Percentiles rank a stretch among this genome's conserved stretches.
Conservation (phyloP, 495 filamentous ascomycete genomes). For the Aspergillus olivimuriae region DNA sequence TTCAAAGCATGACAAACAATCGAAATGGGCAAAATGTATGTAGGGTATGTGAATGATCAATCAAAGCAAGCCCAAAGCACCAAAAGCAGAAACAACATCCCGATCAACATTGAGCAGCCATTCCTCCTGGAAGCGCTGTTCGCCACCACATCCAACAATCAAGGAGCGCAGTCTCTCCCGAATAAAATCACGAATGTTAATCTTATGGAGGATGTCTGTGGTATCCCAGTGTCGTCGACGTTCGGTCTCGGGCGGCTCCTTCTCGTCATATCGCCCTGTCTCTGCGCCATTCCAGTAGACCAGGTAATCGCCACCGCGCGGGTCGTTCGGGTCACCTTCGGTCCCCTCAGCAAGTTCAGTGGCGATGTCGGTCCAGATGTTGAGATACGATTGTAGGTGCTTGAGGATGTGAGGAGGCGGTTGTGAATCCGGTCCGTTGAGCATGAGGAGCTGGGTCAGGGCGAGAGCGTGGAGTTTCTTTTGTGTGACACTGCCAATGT, state of each 20-base stretch:
- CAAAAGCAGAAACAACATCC: constrained; percentile 68
- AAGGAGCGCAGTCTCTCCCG: constrained; percentile 57
- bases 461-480: constrained; percentile 80
- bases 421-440: constrained; percentile 45
- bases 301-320: constrained; percentile 38
- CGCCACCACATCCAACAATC: constrained; percentile 64
- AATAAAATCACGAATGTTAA: constrained; percentile 66
- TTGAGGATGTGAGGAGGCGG: constrained; percentile 48
- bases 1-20: no score
- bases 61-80: constrained; percentile 42
- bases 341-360: constrained; percentile 50
- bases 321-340: constrained; percentile 35
- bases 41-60: no score
- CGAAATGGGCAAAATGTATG: no score
- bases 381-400: constrained; percentile 59
- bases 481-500: constrained; percentile 63
- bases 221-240: constrained; percentile 48
- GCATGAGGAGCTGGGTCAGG: constrained; percentile 71
- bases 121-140: constrained; percentile 63
- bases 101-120: constrained; percentile 87
- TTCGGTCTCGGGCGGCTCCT: constrained; percentile 60
- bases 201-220: constrained; percentile 63
- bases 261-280: constrained; percentile 26
- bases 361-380: constrained; percentile 64
- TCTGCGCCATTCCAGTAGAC: constrained; percentile 43